These are phyloP conservation scores for Populus ilicifolia DNA, from an alignment of 345 rosid genomes.

Conservation along the genomic window DNA sequence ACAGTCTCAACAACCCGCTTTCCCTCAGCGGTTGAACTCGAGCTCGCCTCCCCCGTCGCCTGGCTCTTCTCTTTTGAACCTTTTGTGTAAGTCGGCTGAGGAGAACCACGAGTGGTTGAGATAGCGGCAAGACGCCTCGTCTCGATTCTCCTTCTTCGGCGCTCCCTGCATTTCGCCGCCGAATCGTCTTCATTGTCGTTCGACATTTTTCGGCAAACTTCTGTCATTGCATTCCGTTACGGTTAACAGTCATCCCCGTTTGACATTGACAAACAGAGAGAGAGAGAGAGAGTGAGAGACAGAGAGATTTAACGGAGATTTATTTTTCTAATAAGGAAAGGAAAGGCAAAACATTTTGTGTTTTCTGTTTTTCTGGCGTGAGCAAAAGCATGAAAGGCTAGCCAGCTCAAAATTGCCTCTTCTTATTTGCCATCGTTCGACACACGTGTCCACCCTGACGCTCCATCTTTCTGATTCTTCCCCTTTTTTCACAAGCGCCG, in stretches of 20 bases:
- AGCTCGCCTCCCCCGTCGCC: conserved; percentile 8
- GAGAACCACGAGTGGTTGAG: not conserved
- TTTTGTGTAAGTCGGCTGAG: not conserved
- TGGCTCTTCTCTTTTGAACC: not conserved
- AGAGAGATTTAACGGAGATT: not conserved
- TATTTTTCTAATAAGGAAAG: not conserved
- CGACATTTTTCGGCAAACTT: conserved; percentile 24
- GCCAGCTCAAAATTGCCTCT: conserved; percentile 16
- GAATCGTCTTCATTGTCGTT: conserved; percentile 36
- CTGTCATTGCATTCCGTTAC: conserved; percentile 5
- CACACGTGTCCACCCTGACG: conserved; percentile 33
- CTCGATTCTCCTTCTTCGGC: conserved; percentile 48
- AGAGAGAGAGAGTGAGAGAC: not conserved
- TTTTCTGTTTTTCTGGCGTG: conserved; percentile 6
- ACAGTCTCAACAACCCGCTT: conserved; percentile 31
- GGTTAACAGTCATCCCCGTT: not conserved
- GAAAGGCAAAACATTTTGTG: conserved; percentile 25
- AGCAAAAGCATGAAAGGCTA: conserved; percentile 17
- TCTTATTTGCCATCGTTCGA: not conserved
- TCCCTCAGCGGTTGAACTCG: conserved; percentile 8
- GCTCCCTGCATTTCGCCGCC: conserved; percentile 46
- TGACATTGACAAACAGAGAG: not conserved
- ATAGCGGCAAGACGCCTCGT: conserved; percentile 50
- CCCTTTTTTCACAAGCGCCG: not conserved
- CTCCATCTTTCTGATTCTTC: conserved; percentile 4